These are phyloP conservation scores for Lagenidium sp. DNA, from an alignment of 352 stramenopile species.

Conservation along the genomic window DNA sequence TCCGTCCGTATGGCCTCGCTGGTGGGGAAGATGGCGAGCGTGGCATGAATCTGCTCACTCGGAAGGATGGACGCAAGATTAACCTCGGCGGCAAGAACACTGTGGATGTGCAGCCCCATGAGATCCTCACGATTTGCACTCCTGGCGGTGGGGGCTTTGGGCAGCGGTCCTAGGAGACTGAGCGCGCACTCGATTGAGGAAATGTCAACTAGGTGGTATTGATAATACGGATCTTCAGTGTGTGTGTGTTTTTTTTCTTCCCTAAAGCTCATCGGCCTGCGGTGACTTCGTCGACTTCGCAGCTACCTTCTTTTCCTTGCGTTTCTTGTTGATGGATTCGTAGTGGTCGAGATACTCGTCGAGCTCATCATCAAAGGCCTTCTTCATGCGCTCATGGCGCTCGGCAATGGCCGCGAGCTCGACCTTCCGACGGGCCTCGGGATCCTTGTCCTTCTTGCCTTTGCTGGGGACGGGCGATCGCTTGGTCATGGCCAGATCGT, in stretches of 20 bases:
- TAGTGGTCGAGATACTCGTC: conserved; percentile 41
- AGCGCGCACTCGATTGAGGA: no score
- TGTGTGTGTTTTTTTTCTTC: background rate
- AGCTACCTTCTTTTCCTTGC: conserved; percentile 1
- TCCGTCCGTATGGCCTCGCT: conserved; percentile 93
- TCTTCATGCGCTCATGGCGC: conserved; percentile 38
- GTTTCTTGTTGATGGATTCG: conserved; percentile 6
- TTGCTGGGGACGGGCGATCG: background rate
- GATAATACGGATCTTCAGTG: background rate
- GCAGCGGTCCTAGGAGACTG: conserved; percentile 7
- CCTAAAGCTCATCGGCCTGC: no score
- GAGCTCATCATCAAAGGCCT: conserved; percentile 51
- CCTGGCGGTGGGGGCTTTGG: conserved; percentile 96
- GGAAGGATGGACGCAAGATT: conserved; percentile 49
- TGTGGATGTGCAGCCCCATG: conserved; percentile 85
- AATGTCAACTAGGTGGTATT: no score
- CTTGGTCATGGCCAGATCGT: conserved; percentile 20
- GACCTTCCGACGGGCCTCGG: conserved; percentile 13
- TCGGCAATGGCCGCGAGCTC: conserved; percentile 21
- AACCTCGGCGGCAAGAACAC: conserved; percentile 93
- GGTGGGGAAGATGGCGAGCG: conserved; percentile 86
- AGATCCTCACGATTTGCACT: conserved; percentile 94
- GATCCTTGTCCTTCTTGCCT: conserved; percentile 4
- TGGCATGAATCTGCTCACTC: conserved; percentile 91
- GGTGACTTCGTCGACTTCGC: no score